Conservation (phyloP, 2,329 filamentous ascomycete species). For the Trichocomaceae sp. region DNA sequence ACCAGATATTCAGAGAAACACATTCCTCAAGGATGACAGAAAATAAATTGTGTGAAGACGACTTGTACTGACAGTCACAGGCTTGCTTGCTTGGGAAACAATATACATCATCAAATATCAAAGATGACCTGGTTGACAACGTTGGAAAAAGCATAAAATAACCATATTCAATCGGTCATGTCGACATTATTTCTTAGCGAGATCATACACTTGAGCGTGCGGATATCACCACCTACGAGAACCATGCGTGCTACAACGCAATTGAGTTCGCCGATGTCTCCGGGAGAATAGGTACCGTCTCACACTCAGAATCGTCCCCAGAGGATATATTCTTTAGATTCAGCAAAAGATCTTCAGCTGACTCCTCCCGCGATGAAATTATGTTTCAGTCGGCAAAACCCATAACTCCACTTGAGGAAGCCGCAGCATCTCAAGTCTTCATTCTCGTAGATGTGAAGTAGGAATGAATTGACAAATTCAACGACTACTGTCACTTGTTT, state of each 20-base stretch:
- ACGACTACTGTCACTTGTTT: not conserved
- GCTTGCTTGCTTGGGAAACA: not conserved
- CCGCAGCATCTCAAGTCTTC: not conserved
- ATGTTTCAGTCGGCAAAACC: not conserved
- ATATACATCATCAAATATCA: not conserved
- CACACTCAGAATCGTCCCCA: not conserved
- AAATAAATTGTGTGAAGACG: not conserved
- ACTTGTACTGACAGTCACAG: not conserved
- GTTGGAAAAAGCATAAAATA: not conserved
- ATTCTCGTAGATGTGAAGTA: not conserved
- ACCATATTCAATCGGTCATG: not conserved
- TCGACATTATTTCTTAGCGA: not conserved
- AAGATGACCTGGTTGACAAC: not conserved
- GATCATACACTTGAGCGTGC: not conserved
- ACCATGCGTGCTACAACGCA: not conserved
- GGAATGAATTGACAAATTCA: not conserved
- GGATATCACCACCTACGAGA: not conserved
- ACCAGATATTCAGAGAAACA: not conserved
- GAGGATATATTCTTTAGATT: not conserved
- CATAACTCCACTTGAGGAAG: not conserved
- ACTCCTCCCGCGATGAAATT: not conserved
- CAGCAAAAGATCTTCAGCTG: not conserved
- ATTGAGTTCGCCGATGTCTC: not conserved
- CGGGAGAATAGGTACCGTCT: not conserved
- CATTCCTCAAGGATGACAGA: not conserved